Evolutionary conservation across 2,329 filamentous ascomycete genomes (phyloP).

Genomic region (Claviceps sp.): DNA sequence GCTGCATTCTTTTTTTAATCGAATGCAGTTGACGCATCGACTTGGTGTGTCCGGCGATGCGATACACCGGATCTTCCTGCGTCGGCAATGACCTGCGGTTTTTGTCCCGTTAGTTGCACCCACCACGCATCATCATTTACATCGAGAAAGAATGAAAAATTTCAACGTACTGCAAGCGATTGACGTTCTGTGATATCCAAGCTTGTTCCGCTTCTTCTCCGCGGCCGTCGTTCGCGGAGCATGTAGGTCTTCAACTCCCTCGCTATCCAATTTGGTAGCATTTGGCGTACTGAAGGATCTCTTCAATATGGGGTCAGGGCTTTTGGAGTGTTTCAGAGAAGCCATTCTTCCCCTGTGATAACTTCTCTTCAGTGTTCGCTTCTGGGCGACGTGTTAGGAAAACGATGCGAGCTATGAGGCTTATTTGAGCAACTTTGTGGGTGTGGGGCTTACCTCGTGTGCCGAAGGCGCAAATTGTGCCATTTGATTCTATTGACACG

Average conservation of each 20-base stretch:
- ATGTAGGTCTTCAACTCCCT: constrained; percentile 15
- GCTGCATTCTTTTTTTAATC: constrained; percentile 86
- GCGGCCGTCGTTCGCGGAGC: constrained; percentile 20
- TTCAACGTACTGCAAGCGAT: constrained; percentile 79
- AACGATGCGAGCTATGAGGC: not conserved
- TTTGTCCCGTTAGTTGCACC: not conserved
- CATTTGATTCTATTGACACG: not conserved
- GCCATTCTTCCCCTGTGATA: constrained; percentile 2
- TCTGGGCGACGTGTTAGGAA: constrained; percentile 1
- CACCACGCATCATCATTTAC: not conserved
- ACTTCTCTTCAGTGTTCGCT: not conserved
- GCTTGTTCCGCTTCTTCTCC: constrained; percentile 64
- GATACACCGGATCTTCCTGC: constrained; percentile 87
- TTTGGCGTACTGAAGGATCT: constrained; percentile 37
- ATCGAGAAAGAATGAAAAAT: not conserved
- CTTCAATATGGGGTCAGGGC: constrained; percentile 26
- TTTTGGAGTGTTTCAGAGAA: constrained; percentile 15
- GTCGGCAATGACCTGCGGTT: constrained; percentile 66
- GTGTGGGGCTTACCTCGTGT: constrained; percentile 2
- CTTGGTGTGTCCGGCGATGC: constrained; percentile 61
- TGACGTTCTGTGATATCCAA: constrained; percentile 89
- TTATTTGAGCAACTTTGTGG: not conserved
- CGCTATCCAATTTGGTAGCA: constrained; percentile 28
- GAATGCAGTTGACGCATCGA: constrained; percentile 84
- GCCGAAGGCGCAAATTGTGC: constrained; percentile 1